A percentile compares a stretch with the other conserved stretches of the same genome.
These are phyloP conservation scores for Globisporangium orthogonon DNA, from an alignment of 352 stramenopile species.

Conservation along the genomic window DNA sequence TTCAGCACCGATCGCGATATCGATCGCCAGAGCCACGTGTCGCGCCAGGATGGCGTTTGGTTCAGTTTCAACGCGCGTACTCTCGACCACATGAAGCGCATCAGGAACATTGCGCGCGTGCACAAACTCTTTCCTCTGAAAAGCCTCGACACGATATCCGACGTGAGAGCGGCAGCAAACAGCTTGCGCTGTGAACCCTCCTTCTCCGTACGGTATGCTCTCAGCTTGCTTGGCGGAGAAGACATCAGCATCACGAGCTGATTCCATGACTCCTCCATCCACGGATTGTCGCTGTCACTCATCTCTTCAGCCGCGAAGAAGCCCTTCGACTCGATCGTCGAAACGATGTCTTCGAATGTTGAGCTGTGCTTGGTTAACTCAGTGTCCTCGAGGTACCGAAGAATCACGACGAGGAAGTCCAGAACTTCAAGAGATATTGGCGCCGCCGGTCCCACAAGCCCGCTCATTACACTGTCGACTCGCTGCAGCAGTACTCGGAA, in stretches of 20 bases:
- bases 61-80: conserved; percentile 22
- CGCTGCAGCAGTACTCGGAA: conserved; percentile 36
- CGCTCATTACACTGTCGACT: conserved; percentile 38
- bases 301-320: conserved; percentile 13
- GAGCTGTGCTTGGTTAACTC: conserved; percentile 39
- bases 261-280: not conserved
- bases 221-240: conserved; percentile 16
- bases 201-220: conserved; percentile 8
- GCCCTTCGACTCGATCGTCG: conserved; percentile 26
- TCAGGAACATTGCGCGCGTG: conserved; percentile 28
- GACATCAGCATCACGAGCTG: conserved; percentile 21
- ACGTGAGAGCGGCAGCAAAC: conserved; percentile 2
- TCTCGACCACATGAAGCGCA: conserved; percentile 45
- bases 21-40: conserved; percentile 34
- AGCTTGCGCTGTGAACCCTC: not conserved
- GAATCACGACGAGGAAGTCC: conserved; percentile 36
- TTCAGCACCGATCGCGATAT: conserved; percentile 27
- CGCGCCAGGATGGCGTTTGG: conserved; percentile 30
- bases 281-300: not conserved
- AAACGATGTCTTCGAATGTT: conserved; percentile 31
- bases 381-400: conserved; percentile 39
- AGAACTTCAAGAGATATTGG: conserved; percentile 21
- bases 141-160: conserved; percentile 10
- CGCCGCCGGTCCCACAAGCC: conserved; percentile 21
- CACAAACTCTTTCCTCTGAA: conserved; percentile 19